phyloP scores from a whole-genome alignment of 2,329 filamentous ascomycete species.

The Cladosporium velox region DNA sequence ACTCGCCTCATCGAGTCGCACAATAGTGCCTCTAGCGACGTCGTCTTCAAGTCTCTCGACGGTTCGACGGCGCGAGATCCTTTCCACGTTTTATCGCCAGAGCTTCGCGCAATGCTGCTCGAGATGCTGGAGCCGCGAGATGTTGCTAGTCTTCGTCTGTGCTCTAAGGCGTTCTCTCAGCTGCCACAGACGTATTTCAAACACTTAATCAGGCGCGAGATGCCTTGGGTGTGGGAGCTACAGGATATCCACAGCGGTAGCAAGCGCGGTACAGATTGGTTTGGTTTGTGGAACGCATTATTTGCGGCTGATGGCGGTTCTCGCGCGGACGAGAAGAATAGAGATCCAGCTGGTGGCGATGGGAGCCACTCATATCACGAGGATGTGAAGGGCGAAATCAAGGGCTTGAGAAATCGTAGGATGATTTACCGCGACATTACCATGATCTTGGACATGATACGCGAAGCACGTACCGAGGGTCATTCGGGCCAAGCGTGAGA shows the following conservation, averaged over 20 bases:
- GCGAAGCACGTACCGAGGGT: too few relatives aligned
- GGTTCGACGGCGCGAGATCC: background rate
- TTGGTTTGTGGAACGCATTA: background rate
- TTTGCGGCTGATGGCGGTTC: background rate
- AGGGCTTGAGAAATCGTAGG: background rate
- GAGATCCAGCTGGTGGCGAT: background rate
- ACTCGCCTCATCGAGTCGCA: background rate
- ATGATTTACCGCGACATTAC: background rate
- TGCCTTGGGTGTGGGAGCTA: constrained; percentile 3
- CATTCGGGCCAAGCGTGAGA: background rate
- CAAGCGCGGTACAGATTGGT: background rate
- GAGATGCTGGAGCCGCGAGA: background rate
- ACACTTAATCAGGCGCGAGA: background rate
- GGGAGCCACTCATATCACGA: background rate
- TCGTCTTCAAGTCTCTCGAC: background rate
- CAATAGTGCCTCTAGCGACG: background rate
- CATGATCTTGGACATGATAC: background rate
- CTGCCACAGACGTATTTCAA: background rate
- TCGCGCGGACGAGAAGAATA: background rate
- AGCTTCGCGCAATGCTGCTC: background rate
- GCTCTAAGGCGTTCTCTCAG: background rate
- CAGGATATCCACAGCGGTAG: background rate
- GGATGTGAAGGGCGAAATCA: background rate
- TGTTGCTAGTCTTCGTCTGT: background rate
- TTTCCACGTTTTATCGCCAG: background rate